These are phyloP conservation scores for Neurospora sp. DNA, from an alignment of 2,329 filamentous ascomycete species.

Conservation along the genomic window DNA sequence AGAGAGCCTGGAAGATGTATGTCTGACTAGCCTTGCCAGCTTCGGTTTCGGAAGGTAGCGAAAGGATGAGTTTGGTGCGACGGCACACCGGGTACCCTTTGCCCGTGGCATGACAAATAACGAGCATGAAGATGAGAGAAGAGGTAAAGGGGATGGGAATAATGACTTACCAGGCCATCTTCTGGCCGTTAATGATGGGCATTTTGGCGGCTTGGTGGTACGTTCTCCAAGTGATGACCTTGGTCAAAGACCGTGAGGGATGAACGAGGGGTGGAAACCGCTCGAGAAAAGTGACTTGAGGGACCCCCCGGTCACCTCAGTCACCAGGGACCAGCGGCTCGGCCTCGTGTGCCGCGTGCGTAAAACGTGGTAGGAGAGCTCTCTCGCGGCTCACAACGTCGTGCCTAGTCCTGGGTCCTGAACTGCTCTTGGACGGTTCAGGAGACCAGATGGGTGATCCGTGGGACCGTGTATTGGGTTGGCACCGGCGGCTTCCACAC, in stretches of 20 bases:
- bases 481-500: background rate
- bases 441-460: background rate
- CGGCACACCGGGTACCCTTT: background rate
- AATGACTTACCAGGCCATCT: constrained; percentile 60
- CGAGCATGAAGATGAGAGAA: constrained; percentile 3
- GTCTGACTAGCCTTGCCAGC: background rate
- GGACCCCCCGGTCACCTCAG: background rate
- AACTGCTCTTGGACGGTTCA: background rate
- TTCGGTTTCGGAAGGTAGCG: background rate
- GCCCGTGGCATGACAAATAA: background rate
- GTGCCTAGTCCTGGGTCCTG: background rate
- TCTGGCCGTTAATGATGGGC: constrained; percentile 60
- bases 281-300: background rate
- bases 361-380: background rate
- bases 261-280: background rate
- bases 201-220: constrained; percentile 31
- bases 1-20: background rate
- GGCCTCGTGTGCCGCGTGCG: background rate
- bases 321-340: background rate
- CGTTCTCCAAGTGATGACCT: background rate
- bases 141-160: constrained; percentile 4
- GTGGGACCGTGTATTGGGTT: background rate
- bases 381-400: no score
- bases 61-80: background rate
- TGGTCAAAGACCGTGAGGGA: background rate